phyloP scores from a whole-genome alignment of 2,329 filamentous ascomycete genomes.

The Periconia digitata region DNA sequence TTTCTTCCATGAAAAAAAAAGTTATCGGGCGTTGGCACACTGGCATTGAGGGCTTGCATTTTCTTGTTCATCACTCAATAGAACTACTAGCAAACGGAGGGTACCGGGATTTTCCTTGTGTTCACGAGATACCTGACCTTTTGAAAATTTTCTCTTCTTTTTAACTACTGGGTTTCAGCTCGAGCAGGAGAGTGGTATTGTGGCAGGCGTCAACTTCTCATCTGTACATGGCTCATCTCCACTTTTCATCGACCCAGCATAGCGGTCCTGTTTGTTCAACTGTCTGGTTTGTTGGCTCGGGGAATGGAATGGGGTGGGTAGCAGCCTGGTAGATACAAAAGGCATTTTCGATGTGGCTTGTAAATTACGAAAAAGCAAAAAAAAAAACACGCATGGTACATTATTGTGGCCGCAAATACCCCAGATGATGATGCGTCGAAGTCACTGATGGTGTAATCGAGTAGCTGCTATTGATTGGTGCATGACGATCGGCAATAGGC shows the following conservation, averaged over 20 bases:
- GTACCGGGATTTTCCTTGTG: constrained; percentile 20
- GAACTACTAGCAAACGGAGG: constrained; percentile 21
- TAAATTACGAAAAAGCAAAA: constrained; percentile 10
- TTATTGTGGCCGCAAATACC: no score
- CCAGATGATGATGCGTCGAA: no score
- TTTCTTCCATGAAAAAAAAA: constrained; percentile 25
- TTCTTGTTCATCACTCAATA: constrained; percentile 24
- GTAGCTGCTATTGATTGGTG: no score
- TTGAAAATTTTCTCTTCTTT: constrained; percentile 19
- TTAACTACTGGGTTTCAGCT: constrained; percentile 11
- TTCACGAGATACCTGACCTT: constrained; percentile 31
- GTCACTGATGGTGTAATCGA: no score
- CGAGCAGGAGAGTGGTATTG: constrained; percentile 23
- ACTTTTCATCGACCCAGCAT: constrained; percentile 23
- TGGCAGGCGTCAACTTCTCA: constrained; percentile 32
- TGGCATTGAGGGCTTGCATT: constrained; percentile 23
- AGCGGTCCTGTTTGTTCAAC: constrained; percentile 22
- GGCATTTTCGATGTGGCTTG: constrained; percentile 13
- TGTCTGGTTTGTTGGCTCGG: not conserved
- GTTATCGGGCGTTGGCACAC: constrained; percentile 34
- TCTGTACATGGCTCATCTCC: constrained; percentile 13
- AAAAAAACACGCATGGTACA: constrained; percentile 4
- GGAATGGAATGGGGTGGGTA: not conserved
- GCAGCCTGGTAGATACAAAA: constrained; percentile 20
- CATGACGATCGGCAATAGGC: no score